phyloP scores from a whole-genome alignment of 116 monocot species.

The Trichopus zeylanicus region DNA sequence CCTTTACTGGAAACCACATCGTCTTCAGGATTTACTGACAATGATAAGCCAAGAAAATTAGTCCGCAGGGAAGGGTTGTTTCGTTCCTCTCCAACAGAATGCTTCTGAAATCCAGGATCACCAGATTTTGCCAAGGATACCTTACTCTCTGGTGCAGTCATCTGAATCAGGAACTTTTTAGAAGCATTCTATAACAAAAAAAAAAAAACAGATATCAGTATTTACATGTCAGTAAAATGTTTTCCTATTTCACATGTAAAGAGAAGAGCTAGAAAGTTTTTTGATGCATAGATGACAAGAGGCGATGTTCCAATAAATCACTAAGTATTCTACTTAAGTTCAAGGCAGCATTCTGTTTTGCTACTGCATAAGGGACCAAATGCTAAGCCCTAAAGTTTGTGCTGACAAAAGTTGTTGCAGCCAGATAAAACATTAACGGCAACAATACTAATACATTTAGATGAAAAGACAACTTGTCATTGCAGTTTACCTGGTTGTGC shows the following conservation, averaged over 20 bases:
- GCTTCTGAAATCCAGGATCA: conserved; percentile 4
- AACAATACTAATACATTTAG: not conserved
- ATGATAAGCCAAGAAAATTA: conserved; percentile 16
- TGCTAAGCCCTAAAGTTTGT: too few species aligned
- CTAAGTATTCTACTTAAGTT: too few species aligned
- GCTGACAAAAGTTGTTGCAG: too few species aligned
- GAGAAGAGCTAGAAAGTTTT: not conserved
- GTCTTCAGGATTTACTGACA: conserved; percentile 4
- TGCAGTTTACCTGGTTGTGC: conserved; percentile 13
- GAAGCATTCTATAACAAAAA: not conserved
- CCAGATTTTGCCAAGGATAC: not conserved
- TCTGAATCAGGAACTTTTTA: not conserved
- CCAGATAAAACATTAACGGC: not conserved
- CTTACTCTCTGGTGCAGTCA: not conserved
- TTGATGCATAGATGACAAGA: too few species aligned
- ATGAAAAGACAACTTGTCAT: not conserved
- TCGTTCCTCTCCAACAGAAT: conserved; percentile 1
- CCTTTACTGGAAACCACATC: not conserved
- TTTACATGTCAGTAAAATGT: too few species aligned
- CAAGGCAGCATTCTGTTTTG: too few species aligned
- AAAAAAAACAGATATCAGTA: not conserved
- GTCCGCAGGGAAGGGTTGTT: conserved; percentile 10
- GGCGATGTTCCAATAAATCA: too few species aligned
- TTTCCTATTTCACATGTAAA: not conserved
- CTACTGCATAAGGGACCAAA: too few species aligned